Conservation (phyloP, 495 filamentous ascomycete species). For the Neurospora sp. region DNA sequence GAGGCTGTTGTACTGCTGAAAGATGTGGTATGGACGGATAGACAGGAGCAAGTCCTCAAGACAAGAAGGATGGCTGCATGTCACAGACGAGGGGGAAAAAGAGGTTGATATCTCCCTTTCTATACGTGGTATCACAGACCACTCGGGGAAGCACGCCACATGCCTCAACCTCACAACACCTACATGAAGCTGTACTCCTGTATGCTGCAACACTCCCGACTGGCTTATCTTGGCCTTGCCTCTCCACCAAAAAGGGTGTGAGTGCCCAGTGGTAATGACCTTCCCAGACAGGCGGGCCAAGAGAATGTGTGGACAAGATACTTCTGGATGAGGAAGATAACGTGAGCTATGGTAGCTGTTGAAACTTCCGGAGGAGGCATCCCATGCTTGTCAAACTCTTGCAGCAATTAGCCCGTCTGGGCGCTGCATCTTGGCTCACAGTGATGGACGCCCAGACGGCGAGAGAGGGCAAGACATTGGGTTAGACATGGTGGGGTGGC, state of each 20-base stretch:
- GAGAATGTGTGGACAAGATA: neutral
- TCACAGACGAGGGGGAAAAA: neutral
- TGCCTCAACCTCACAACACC: neutral
- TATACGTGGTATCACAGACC: neutral
- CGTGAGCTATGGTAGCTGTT: neutral
- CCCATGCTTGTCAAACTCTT: neutral
- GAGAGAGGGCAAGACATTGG: neutral
- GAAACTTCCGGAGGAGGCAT: neutral
- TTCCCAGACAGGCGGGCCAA: neutral
- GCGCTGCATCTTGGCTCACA: neutral
- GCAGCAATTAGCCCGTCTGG: neutral
- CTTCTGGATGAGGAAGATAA: neutral
- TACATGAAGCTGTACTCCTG: neutral
- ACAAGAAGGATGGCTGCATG: neutral
- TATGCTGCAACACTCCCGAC: neutral
- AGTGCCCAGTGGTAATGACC: neutral
- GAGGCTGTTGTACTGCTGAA: neutral
- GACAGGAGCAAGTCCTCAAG: neutral
- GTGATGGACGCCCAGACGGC: neutral
- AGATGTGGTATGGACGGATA: neutral
- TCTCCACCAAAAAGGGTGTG: neutral
- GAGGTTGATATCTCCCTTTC: neutral
- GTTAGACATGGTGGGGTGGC: neutral
- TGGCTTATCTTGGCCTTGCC: neutral
- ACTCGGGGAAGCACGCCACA: neutral